A percentile compares a stretch with the other conserved stretches of the same genome.
Evolutionary conservation across 768 basidiomycete genomes (phyloP).

Genomic region (Galerina sulciceps): DNA sequence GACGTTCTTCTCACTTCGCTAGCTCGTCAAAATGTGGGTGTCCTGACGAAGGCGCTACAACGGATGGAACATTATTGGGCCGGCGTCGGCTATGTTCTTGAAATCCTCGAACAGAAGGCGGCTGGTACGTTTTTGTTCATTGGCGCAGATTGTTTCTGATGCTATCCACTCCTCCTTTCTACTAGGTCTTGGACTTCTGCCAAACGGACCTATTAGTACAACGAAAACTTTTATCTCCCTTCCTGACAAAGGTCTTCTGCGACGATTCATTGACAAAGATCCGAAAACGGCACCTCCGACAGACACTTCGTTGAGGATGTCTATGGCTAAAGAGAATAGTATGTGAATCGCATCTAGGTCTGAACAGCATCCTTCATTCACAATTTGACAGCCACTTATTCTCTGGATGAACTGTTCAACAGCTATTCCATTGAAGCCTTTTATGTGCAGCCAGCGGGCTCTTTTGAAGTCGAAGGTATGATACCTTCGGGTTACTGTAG

Average conservation of each 20-base stretch:
- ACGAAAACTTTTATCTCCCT: conserved; percentile 3
- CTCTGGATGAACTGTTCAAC: conserved; percentile 1
- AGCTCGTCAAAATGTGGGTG: conserved; percentile 3
- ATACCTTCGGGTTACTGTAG: not conserved
- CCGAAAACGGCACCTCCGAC: not conserved
- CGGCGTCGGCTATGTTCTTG: not conserved
- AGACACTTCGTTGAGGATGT: not conserved
- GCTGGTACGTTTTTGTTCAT: not conserved
- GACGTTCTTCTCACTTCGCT: not conserved
- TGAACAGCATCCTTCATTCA: not conserved
- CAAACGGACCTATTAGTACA: not conserved
- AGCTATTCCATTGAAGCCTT: not conserved
- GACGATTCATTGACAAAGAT: not conserved
- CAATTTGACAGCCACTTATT: not conserved
- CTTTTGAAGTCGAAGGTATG: not conserved
- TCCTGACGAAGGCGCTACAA: not conserved
- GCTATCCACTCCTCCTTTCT: not conserved
- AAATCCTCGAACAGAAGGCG: conserved; percentile 1
- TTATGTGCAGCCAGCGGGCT: not conserved
- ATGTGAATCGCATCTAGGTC: not conserved
- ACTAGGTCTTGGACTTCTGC: not conserved
- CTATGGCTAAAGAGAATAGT: conserved; percentile 4
- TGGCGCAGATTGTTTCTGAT: not conserved
- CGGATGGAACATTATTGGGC: conserved; percentile 6
- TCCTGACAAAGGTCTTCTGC: conserved; percentile 1